Evolutionary conservation across 345 rosid genomes (phyloP).

Genomic region (Kernera saxatilis): DNA sequence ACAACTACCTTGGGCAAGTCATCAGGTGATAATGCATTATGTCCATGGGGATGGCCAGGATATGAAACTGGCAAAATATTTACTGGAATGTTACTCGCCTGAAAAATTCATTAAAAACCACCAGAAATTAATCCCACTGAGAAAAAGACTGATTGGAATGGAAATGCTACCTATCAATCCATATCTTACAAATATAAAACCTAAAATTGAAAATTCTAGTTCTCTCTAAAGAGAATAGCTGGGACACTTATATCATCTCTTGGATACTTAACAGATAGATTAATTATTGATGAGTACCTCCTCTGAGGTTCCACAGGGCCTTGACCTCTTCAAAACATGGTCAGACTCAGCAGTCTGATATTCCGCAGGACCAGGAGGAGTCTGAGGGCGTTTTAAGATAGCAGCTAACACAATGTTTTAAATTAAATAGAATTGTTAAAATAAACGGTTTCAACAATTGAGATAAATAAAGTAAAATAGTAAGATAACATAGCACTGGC

Average conservation of each 20-base stretch:
- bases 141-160: not conserved
- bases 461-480: not conserved
- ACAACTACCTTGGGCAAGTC: constrained; percentile 73
- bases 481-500: not conserved
- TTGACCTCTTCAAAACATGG: constrained; percentile 60
- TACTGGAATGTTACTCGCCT: constrained; percentile 67
- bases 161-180: not conserved
- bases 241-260: not conserved
- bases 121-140: not conserved
- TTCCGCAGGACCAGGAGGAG: constrained; percentile 57
- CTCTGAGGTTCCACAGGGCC: constrained; percentile 66
- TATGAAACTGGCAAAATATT: constrained; percentile 67
- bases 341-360: constrained; percentile 85
- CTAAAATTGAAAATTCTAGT: not conserved
- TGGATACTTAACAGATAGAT: not conserved
- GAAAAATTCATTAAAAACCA: constrained; percentile 17
- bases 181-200: not conserved
- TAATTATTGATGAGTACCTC: constrained; percentile 41
- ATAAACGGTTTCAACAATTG: not conserved
- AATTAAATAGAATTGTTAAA: not conserved
- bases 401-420: constrained; percentile 35
- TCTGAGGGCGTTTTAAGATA: constrained; percentile 67
- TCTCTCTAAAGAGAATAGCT: not conserved
- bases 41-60: constrained; percentile 62
- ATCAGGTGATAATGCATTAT: constrained; percentile 64